Conservation (phyloP, 106 monocot species). For the Cymbidium sinense region DNA sequence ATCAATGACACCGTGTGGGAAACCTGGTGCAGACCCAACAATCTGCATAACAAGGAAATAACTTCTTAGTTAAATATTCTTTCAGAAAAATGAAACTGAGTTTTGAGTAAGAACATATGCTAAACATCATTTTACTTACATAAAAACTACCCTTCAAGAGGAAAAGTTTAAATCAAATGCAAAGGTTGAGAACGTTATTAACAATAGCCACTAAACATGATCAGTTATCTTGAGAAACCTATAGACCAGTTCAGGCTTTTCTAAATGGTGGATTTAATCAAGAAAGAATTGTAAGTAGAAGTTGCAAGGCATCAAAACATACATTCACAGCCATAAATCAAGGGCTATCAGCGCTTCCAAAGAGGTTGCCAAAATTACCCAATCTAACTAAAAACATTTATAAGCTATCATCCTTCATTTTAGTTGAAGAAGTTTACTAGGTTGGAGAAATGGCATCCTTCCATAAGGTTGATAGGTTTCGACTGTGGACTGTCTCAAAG, state of each 20-base stretch:
- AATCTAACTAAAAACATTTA: neutral
- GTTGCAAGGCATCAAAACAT: neutral
- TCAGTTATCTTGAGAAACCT: neutral
- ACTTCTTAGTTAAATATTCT: neutral
- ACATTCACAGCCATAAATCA: no score
- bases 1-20: slow-evolving; percentile 87
- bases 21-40: slow-evolving; percentile 91
- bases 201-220: neutral
- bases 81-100: neutral
- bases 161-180: neutral
- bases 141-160: neutral
- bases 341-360: neutral
- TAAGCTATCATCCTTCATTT: neutral
- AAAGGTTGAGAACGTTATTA: neutral
- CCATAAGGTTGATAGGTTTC: neutral
- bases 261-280: neutral
- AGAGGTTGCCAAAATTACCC: neutral
- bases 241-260: neutral
- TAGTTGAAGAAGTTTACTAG: neutral
- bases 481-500: neutral
- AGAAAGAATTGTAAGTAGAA: neutral
- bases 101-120: neutral
- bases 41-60: slow-evolving; percentile 38
- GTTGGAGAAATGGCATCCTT: neutral
- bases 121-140: neutral